Evolutionary conservation across 2,329 filamentous ascomycete genomes (phyloP), one percentile per base, ranked within the genome.

Genomic region (Alternaria conjuncta): DNA sequence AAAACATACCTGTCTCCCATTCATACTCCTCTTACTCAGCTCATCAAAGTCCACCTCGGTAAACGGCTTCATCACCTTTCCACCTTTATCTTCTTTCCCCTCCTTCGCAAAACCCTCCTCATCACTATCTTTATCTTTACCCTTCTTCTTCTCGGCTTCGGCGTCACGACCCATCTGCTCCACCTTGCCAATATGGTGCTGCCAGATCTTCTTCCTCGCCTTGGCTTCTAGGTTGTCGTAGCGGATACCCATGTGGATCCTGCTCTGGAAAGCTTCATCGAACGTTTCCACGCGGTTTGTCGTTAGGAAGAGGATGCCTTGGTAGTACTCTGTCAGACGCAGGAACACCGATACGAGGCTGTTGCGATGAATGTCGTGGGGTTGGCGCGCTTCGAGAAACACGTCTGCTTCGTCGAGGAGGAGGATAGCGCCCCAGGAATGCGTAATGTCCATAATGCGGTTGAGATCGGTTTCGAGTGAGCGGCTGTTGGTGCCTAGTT

Each of bases 221-320:
- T 90, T 90, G 6, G 82, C 78, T 43, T 89, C 89, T 9, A 97
- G 85, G 53, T 91, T 88, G 43, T 92, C 91, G 79, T 97, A 97
- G 26, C 91, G 86, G 9, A 97, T 84, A 0, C 93, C 92, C 71
- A 97, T 90, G 78, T 97, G 93, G 65, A 97, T 96, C 23, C 94
- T 88, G 18, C 49, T 51, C 76, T 96, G 92, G 84, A 97, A 97
- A 0, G 94, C 94, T 65, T 96, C 92, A 71, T 97, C 94, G 73
- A 97, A 96, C 0, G 92, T 94, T 82, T 91, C 88, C 1, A 96
- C 92, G 2, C 93, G 88, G 77, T 97, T 97, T 3, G 94, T 97
- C 0, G 94, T 97, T 25, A 97, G 81, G 82, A 97, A 96, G 5
- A 97, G 79, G 57, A 97, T 96, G 4, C 94, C 94, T 75, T 96